A percentile compares a stretch with the other conserved stretches of the same genome.
Evolutionary conservation across 75 land plant species (phyloP).

Genomic region (Sequoia sempervirens): DNA sequence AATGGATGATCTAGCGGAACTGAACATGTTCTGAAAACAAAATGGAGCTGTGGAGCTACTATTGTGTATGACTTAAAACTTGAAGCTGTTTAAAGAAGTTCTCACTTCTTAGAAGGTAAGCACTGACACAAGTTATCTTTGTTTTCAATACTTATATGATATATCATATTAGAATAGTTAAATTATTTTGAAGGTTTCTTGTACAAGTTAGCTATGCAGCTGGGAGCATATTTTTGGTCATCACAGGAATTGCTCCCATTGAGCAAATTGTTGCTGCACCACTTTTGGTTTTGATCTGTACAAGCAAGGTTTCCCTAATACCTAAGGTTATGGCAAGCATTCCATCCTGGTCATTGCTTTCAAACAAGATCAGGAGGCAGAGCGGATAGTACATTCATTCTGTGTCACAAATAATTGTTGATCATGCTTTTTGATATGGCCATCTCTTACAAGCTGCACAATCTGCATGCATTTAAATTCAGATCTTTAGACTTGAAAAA

Average conservation of each 20-base stretch:
- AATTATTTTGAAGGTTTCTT: slow-evolving; percentile 11
- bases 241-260: slow-evolving; percentile 7
- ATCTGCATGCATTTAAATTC: too few species aligned
- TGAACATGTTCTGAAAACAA: slow-evolving; percentile 41
- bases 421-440: too few species aligned
- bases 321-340: too few species aligned
- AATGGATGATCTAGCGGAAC: slow-evolving; percentile 81
- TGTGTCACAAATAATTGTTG: too few species aligned
- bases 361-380: too few species aligned
- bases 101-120: neutral
- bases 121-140: slow-evolving; percentile 7
- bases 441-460: too few species aligned
- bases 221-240: slow-evolving; percentile 9
- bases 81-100: neutral
- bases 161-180: slow-evolving; percentile 6
- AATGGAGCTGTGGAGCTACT: slow-evolving; percentile 5
- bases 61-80: neutral
- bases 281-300: neutral
- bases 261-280: neutral
- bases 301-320: too few species aligned
- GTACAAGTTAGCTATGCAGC: slow-evolving; percentile 10
- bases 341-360: too few species aligned
- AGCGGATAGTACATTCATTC: too few species aligned
- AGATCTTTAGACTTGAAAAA: too few species aligned
- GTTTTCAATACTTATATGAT: slow-evolving; percentile 3